Percentiles rank a stretch among this genome's conserved stretches.
These are phyloP conservation scores for Fusarium avenaceum DNA, from an alignment of 2,329 filamentous ascomycete species.

Conservation along the genomic window DNA sequence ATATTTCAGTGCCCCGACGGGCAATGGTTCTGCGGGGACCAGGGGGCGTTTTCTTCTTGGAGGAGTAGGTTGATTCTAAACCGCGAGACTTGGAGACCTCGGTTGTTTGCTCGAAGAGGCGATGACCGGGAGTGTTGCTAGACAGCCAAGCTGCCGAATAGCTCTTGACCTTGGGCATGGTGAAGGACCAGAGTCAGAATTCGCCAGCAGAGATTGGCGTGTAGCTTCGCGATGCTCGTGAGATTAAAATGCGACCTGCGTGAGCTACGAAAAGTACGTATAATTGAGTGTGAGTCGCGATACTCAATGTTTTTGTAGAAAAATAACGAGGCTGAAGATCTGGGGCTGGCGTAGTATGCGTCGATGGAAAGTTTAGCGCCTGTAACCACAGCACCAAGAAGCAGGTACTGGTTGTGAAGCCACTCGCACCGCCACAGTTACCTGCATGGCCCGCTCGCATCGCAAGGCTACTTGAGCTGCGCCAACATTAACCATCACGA, in stretches of 20 bases:
- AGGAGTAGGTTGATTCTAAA: slow-evolving; percentile 56
- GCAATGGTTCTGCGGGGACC: slow-evolving; percentile 79
- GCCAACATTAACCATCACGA: slow-evolving; percentile 29
- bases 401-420: slow-evolving; percentile 22
- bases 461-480: slow-evolving; percentile 33
- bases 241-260: not conserved
- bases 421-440: slow-evolving; percentile 30
- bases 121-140: slow-evolving; percentile 80
- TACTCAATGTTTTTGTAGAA: slow-evolving; percentile 33
- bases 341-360: slow-evolving; percentile 34
- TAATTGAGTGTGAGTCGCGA: slow-evolving; percentile 1
- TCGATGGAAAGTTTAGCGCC: slow-evolving; percentile 25
- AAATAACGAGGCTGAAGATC: slow-evolving; percentile 42
- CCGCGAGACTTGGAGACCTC: slow-evolving; percentile 58
- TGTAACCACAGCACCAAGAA: slow-evolving; percentile 30
- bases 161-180: slow-evolving; percentile 87
- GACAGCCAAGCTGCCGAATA: slow-evolving; percentile 92
- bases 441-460: slow-evolving; percentile 17
- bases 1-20: slow-evolving; percentile 86
- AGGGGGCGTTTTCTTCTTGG: slow-evolving; percentile 59
- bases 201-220: slow-evolving; percentile 1
- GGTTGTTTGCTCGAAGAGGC: slow-evolving; percentile 74
- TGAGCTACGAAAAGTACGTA: slow-evolving; percentile 2
- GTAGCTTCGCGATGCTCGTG: slow-evolving; percentile 36
- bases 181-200: slow-evolving; percentile 20